These are phyloP conservation scores for Juncus effusus DNA, from an alignment of 176 grass and related monocot genomes.

Conservation along the genomic window DNA sequence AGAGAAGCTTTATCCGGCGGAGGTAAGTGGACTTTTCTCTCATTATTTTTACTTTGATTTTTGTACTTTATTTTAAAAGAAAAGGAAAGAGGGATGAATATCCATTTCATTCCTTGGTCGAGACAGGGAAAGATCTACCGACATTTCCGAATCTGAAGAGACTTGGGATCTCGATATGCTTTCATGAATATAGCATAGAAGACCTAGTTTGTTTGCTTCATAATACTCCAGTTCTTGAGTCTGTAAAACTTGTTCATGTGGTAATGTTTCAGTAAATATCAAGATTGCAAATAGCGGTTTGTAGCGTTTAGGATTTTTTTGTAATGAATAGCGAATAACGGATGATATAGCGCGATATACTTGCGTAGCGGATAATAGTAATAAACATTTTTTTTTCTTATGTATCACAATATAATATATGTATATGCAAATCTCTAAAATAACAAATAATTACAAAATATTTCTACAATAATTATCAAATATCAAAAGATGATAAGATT, in stretches of 20 bases:
- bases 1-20: neutral
- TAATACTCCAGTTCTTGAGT: conserved; percentile 5
- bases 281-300: no score
- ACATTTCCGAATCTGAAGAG: conserved; percentile 1
- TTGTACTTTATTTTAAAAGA: neutral
- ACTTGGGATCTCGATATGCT: neutral
- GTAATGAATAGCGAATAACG: no score
- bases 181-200: neutral
- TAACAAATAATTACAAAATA: no score
- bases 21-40: neutral
- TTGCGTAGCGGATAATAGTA: no score
- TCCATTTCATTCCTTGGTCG: conserved; percentile 6
- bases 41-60: neutral
- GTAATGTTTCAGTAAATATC: neutral
- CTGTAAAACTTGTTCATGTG: neutral
- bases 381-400: no score
- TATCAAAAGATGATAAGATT: no score
- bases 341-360: no score
- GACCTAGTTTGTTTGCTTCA: conserved; percentile 1
- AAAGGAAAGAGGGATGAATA: no score
- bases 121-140: neutral
- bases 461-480: no score
- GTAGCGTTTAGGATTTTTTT: no score
- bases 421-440: no score
- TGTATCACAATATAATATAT: no score